Percentiles rank a stretch among this genome's conserved stretches.
These are phyloP conservation scores for Phaeosphaeriaceae sp. DNA, from an alignment of 2,329 filamentous ascomycete species.

Conservation along the genomic window DNA sequence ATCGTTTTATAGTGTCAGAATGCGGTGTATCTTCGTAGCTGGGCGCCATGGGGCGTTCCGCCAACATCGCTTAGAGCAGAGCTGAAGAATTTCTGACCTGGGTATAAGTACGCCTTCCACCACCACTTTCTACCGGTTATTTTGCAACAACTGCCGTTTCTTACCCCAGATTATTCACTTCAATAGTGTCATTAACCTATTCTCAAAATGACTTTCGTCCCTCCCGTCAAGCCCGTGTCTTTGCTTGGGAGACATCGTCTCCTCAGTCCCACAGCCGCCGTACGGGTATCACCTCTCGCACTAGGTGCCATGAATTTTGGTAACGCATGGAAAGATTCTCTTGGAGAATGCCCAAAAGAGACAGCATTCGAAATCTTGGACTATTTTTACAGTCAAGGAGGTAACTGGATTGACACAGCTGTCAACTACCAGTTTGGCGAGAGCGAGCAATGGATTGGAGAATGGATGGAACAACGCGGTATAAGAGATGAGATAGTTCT, in stretches of 20 bases:
- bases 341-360: conserved; percentile 71
- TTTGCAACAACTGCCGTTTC: neutral
- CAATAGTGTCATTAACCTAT: neutral
- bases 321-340: conserved; percentile 60
- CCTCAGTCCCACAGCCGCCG: conserved; percentile 68
- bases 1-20: neutral
- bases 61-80: neutral
- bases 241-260: conserved; percentile 70
- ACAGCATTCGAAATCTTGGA: conserved; percentile 70
- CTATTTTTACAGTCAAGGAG: conserved; percentile 68
- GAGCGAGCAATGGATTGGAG: conserved; percentile 52
- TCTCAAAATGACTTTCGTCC: conserved; percentile 15
- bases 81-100: neutral
- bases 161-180: neutral
- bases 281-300: conserved; percentile 57
- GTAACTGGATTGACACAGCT: conserved; percentile 75
- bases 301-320: conserved; percentile 72
- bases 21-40: neutral
- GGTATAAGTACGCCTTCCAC: neutral
- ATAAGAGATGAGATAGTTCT: conserved; percentile 51
- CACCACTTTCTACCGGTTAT: no score
- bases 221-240: conserved; percentile 43
- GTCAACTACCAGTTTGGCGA: conserved; percentile 51
- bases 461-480: conserved; percentile 50
- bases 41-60: neutral